Base-by-base conservation (phyloP, 1,284 basidiomycete genomes). In the Naganishia liquefaciens region DNA sequence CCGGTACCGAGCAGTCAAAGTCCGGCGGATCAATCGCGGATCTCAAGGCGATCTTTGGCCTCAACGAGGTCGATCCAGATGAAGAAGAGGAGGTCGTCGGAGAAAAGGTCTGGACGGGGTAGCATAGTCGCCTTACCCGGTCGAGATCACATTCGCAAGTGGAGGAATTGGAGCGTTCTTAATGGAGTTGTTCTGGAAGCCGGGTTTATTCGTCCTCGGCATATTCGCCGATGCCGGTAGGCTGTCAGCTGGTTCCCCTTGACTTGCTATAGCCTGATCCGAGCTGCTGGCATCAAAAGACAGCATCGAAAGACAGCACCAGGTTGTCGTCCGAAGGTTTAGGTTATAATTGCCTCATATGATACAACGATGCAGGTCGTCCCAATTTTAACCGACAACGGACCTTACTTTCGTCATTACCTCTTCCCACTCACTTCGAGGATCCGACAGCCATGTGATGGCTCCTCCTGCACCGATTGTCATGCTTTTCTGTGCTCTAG, bases 391-490 rank as follows among this genome's bases (percentile, higher is more conserved):
- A 7, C 60, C 60, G 52, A 62, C 50, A 30, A 82, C 81, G 28
- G 75, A 76, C 52, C 75, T 72, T 15, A 93, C 84, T 76, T 98
- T 98, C 21, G 87, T 83, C 21, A 88, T 74, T 83, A 97, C 95
- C 77, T 99, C 95, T 11, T 92, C 90, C 94, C 94, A 98, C 76
- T 98, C 95, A 10, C 84, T 86, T 37, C 87, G 84, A 5, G 88
- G 83, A 67, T 93, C 87, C 2, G 94, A 97, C 17, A 97, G 83
- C 44, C 91, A 93, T 7, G 95, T 98, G 70, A 99, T 95, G 3
- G 94, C 94, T 37, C 95, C 95, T 23, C 95, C 95, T 5, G 93
- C 93, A 33, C 94, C 95, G 47, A 97, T 76, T 19, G 74, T 75
- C 40, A 81, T 69, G 15, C 75, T 74, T 80, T 66, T 52, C 28